phyloP scores from a whole-genome alignment of 208 protist genomes.

The Trypanosoma melophagium region DNA sequence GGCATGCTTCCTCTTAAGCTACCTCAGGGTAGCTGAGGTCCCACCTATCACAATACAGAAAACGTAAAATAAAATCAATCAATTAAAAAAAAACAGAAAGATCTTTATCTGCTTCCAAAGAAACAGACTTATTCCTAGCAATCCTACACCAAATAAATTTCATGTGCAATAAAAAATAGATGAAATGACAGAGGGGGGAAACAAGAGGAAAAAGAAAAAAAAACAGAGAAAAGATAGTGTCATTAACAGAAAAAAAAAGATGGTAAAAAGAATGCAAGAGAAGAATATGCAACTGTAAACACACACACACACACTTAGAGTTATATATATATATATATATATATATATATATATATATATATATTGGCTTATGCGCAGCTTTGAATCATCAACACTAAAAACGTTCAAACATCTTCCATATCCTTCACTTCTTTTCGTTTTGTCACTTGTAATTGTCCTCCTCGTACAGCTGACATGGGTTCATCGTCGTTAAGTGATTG shows the following conservation, averaged over 20 bases:
- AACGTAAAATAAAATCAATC: conserved; percentile 12
- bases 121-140: no score
- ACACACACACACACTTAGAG: no score
- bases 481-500: conserved; percentile 79
- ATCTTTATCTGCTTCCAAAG: no score
- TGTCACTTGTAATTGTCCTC: neutral
- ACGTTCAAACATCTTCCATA: no score
- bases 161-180: neutral
- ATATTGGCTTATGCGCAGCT: neutral
- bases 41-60: conserved; percentile 61
- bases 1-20: conserved; percentile 35
- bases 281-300: neutral
- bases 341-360: neutral
- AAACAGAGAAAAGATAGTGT: conserved; percentile 20
- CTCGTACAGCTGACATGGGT: conserved; percentile 41
- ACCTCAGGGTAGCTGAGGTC: neutral
- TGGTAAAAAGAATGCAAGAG: neutral
- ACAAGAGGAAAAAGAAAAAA: conserved; percentile 13
- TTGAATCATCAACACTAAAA: no score
- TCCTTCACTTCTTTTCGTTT: neutral
- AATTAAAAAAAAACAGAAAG: no score
- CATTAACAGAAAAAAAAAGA: neutral
- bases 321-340: neutral
- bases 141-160: no score
- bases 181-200: neutral